Conservation (phyloP, 768 basidiomycete genomes). For the Russula sp. region DNA sequence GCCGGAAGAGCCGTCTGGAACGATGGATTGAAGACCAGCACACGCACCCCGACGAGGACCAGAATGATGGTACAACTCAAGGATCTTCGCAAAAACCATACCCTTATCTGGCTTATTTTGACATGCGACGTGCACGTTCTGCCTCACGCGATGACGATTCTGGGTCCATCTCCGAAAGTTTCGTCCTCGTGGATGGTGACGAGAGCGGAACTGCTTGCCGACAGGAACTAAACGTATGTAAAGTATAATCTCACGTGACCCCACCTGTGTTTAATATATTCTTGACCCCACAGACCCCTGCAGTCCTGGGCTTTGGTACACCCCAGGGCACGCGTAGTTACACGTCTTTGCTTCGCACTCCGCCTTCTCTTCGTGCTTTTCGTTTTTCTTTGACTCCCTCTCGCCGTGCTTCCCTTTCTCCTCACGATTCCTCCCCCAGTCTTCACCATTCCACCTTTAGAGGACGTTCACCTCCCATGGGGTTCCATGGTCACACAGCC, state of each 20-base stretch:
- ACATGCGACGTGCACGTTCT: constrained; percentile 30
- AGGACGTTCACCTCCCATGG: constrained; percentile 6
- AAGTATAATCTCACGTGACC: constrained; percentile 17
- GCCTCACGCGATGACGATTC: constrained; percentile 31
- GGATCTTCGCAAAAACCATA: constrained; percentile 29
- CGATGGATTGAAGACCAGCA: constrained; percentile 43
- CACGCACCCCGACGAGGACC: constrained; percentile 24
- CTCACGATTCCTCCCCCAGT: constrained; percentile 33
- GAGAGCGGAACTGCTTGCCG: constrained; percentile 18
- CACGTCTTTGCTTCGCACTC: constrained; percentile 33
- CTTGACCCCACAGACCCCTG: constrained; percentile 16
- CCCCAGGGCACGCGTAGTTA: constrained; percentile 32
- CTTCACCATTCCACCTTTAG: constrained; percentile 26
- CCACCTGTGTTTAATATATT: constrained; percentile 6
- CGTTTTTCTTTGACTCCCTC: constrained; percentile 40
- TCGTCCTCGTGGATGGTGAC: constrained; percentile 36
- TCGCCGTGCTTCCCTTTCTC: constrained; percentile 35
- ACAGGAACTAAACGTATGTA: constrained; percentile 11
- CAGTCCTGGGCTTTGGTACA: constrained; percentile 24
- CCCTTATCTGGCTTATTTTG: constrained; percentile 41
- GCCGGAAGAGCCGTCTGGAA: constrained; percentile 37
- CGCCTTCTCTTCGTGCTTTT: constrained; percentile 38
- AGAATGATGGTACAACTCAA: constrained; percentile 25
- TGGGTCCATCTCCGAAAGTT: constrained; percentile 34
- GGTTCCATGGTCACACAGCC: constrained; percentile 38